These are phyloP conservation scores for Grifola frondosa DNA, from an alignment of 1,284 basidiomycete species.

Conservation along the genomic window DNA sequence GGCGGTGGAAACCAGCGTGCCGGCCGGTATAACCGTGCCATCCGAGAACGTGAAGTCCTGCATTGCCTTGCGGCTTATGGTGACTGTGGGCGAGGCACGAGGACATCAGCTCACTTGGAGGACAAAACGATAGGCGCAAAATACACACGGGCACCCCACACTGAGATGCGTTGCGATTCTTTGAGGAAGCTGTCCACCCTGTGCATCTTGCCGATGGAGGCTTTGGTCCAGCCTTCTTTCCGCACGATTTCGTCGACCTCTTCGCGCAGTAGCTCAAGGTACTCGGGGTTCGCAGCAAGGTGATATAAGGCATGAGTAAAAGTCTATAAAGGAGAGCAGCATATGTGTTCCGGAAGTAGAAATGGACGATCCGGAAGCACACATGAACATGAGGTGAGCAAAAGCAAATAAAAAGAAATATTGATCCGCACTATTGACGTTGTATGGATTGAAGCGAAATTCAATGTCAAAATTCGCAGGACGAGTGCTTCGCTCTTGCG, in stretches of 20 bases:
- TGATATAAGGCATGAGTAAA: slow-evolving; percentile 38
- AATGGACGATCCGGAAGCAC: too few species aligned
- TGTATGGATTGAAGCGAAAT: slow-evolving; percentile 35
- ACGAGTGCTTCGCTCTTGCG: slow-evolving; percentile 19
- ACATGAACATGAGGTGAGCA: too few species aligned
- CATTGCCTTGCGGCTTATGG: background rate
- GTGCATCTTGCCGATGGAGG: slow-evolving; percentile 41
- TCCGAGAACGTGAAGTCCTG: slow-evolving; percentile 28
- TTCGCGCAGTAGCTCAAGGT: slow-evolving; percentile 40
- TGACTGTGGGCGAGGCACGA: background rate
- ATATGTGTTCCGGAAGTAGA: too few species aligned
- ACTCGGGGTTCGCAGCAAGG: slow-evolving; percentile 41
- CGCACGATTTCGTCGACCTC: slow-evolving; percentile 39
- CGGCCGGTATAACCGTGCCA: slow-evolving; percentile 40
- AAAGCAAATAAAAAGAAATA: background rate
- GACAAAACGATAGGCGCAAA: too few species aligned
- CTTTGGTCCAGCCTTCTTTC: slow-evolving; percentile 46
- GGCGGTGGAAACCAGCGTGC: slow-evolving; percentile 36
- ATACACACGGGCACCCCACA: too few species aligned
- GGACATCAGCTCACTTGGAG: too few species aligned
- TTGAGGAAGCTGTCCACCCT: slow-evolving; percentile 55
- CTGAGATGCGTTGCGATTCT: slow-evolving; percentile 42
- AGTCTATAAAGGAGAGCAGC: slow-evolving; percentile 20
- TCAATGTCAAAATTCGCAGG: slow-evolving; percentile 26
- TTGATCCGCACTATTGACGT: slow-evolving; percentile 26